These are phyloP conservation scores for Funneliformis caledonium DNA, from an alignment of 371 early-diverging fungal genomes.

Conservation along the genomic window DNA sequence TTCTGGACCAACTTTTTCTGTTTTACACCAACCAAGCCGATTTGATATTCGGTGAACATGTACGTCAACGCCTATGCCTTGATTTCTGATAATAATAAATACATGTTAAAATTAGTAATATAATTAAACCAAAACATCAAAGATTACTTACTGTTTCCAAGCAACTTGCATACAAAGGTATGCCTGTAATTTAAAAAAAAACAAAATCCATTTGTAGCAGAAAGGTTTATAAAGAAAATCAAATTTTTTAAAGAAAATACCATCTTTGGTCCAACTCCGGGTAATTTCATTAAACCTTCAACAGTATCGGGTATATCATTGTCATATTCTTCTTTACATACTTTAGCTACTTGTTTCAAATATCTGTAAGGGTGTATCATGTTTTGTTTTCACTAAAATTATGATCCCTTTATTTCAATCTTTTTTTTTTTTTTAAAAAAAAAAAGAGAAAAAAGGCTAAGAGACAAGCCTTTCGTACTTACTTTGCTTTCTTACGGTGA, in stretches of 20 bases:
- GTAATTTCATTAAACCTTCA: constrained; percentile 78
- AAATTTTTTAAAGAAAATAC: constrained; percentile 43
- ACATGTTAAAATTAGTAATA: constrained; percentile 3
- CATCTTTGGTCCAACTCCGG: constrained; percentile 99
- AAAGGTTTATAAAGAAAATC: background rate
- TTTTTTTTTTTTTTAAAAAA: no score
- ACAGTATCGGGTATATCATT: constrained; percentile 89
- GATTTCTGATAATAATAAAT: constrained; percentile 52
- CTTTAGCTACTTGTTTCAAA: constrained; percentile 76
- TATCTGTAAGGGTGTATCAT: constrained; percentile 47
- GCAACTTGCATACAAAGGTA: constrained; percentile 85
- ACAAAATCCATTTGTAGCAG: no score
- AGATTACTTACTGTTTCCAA: constrained; percentile 73
- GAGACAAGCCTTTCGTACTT: constrained; percentile 19
- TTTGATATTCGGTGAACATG: constrained; percentile 97
- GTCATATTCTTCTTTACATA: constrained; percentile 71
- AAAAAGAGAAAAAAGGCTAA: no score
- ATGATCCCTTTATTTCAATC: no score
- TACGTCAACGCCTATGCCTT: constrained; percentile 98
- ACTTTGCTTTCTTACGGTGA: constrained; percentile 83
- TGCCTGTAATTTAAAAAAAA: constrained; percentile 54
- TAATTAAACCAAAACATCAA: background rate
- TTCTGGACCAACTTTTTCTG: constrained; percentile 76
- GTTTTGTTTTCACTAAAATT: background rate
- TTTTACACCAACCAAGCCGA: constrained; percentile 87